Evolutionary conservation across 768 basidiomycete species (phyloP).

Genomic region (Mycena amicta): DNA sequence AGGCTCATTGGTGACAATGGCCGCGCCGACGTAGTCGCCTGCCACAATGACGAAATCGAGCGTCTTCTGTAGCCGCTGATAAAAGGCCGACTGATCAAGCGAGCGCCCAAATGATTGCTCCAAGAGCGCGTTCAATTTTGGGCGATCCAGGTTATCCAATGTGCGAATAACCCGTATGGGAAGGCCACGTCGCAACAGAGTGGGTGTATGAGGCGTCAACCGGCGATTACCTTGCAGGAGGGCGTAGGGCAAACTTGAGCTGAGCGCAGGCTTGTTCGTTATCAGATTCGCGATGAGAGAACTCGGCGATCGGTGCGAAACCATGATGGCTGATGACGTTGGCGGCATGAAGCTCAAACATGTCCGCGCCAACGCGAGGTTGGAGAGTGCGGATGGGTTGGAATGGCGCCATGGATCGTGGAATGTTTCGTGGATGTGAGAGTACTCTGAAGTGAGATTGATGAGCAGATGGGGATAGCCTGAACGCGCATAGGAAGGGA

Average conservation of each 20-base stretch:
- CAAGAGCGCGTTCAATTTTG: constrained; percentile 77
- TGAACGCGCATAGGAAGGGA: constrained; percentile 94
- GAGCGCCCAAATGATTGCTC: constrained; percentile 83
- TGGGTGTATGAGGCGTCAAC: constrained; percentile 89
- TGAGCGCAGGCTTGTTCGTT: constrained; percentile 96
- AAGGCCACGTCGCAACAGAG: constrained; percentile 85
- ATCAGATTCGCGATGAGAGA: constrained; percentile 96
- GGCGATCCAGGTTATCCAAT: constrained; percentile 67
- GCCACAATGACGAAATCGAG: constrained; percentile 94
- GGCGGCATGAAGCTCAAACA: constrained; percentile 93
- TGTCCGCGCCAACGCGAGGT: constrained; percentile 80
- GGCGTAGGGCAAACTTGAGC: constrained; percentile 93
- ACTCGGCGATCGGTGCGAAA: constrained; percentile 94
- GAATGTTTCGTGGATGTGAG: constrained; percentile 86
- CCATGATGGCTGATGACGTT: constrained; percentile 92
- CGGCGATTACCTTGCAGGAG: constrained; percentile 85
- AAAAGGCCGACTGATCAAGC: constrained; percentile 77
- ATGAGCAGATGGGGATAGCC: constrained; percentile 95
- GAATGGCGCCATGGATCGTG: constrained; percentile 70
- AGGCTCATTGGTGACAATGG: constrained; percentile 79
- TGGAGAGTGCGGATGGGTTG: constrained; percentile 85
- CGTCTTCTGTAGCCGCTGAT: constrained; percentile 67
- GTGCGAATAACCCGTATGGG: constrained; percentile 83
- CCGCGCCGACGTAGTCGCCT: constrained; percentile 94
- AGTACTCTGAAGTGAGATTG: constrained; percentile 87